These are phyloP conservation scores for Obelidium mucronatum DNA, from an alignment of 192 early-diverging fungal species.

Conservation along the genomic window DNA sequence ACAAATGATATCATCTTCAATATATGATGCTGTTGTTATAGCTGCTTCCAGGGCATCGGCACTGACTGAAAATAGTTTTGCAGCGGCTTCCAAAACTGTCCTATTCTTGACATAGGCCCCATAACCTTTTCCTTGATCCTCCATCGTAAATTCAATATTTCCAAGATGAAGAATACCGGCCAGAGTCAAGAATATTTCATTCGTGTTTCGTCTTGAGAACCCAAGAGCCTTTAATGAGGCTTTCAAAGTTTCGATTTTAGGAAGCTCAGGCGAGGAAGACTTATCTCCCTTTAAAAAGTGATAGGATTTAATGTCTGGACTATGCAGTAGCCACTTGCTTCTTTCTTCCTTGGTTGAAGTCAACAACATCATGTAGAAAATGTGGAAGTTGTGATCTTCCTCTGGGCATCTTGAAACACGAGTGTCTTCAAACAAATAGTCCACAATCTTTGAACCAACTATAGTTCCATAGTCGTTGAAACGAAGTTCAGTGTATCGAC, in stretches of 20 bases:
- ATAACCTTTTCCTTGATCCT: slow-evolving; percentile 56
- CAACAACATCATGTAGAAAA: slow-evolving; percentile 89
- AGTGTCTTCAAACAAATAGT: slow-evolving; percentile 85
- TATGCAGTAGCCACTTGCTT: slow-evolving; percentile 67
- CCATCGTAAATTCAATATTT: slow-evolving; percentile 81
- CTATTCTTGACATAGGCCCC: slow-evolving; percentile 77
- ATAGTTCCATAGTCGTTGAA: slow-evolving; percentile 92
- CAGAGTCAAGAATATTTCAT: slow-evolving; percentile 84
- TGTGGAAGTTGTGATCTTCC: slow-evolving; percentile 88
- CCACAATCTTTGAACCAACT: slow-evolving; percentile 84
- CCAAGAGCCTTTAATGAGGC: slow-evolving; percentile 83
- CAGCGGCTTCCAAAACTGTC: slow-evolving; percentile 76
- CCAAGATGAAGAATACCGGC: slow-evolving; percentile 88
- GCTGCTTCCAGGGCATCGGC: slow-evolving; percentile 73
- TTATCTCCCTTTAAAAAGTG: slow-evolving; percentile 37
- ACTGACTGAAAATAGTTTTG: slow-evolving; percentile 82
- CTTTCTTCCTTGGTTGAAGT: slow-evolving; percentile 82
- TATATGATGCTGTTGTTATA: slow-evolving; percentile 82
- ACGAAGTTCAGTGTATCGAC: slow-evolving; percentile 87
- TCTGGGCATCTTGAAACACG: slow-evolving; percentile 64
- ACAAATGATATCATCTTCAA: slow-evolving; percentile 83
- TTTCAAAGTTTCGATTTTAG: slow-evolving; percentile 72
- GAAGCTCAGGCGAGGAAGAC: slow-evolving; percentile 40
- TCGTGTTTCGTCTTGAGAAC: slow-evolving; percentile 79
- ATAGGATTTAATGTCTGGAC: slow-evolving; percentile 52